Evolutionary conservation across 805 yeast species (phyloP).

Genomic region (Candida gorgasii): DNA sequence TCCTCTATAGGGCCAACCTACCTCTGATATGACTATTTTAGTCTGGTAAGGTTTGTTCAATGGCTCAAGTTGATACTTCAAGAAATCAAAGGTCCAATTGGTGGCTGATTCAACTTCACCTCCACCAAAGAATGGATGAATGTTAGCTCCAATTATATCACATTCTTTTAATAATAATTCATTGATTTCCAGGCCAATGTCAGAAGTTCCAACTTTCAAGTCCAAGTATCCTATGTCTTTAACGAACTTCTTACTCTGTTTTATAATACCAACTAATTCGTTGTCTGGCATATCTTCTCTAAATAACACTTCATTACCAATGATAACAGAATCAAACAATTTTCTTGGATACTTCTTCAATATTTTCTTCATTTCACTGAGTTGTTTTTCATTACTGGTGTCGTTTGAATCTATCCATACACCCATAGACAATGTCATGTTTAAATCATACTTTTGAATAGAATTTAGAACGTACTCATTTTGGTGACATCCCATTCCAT

Average conservation of each 20-base stretch:
- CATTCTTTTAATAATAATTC: constrained; percentile 39
- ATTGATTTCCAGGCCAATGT: constrained; percentile 51
- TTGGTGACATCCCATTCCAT: constrained; percentile 65
- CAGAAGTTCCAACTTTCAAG: constrained; percentile 64
- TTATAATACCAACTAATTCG: constrained; percentile 43
- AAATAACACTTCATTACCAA: constrained; percentile 66
- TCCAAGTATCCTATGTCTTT: constrained; percentile 28
- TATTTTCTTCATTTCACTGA: constrained; percentile 44
- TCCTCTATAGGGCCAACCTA: constrained; percentile 74
- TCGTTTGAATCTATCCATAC: constrained; percentile 58
- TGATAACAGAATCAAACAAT: constrained; percentile 50
- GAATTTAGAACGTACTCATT: constrained; percentile 53
- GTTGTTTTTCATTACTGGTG: constrained; percentile 45
- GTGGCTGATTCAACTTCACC: constrained; percentile 46
- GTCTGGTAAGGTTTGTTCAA: constrained; percentile 25
- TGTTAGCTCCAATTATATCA: constrained; percentile 62
- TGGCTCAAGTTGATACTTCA: constrained; percentile 46
- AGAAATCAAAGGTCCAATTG: constrained; percentile 53
- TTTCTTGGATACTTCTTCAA: constrained; percentile 45
- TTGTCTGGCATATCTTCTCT: constrained; percentile 47
- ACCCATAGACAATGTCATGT: constrained; percentile 61
- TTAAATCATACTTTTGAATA: constrained; percentile 48
- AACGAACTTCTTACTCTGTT: constrained; percentile 40
- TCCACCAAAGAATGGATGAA: constrained; percentile 72
- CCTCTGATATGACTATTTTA: constrained; percentile 53